These are phyloP conservation scores for Akanthomyces muscarius DNA, from an alignment of 2,329 filamentous ascomycete genomes.

Conservation along the genomic window DNA sequence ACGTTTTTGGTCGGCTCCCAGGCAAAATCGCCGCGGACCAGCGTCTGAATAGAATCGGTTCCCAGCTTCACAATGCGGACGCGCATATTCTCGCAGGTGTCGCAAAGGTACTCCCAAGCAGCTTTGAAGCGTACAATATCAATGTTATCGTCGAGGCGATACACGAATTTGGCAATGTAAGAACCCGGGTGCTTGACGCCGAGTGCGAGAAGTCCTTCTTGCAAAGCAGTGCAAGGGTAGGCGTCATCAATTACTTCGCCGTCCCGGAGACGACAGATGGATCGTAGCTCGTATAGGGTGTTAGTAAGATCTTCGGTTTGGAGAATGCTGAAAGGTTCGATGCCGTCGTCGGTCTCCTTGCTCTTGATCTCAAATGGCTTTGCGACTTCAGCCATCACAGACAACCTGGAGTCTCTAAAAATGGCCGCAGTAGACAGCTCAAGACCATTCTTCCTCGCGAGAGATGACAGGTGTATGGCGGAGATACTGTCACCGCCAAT, in stretches of 20 bases:
- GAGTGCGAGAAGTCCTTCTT: conserved; percentile 32
- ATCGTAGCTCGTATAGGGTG: background rate
- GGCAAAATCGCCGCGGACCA: conserved; percentile 15
- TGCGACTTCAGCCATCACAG: conserved; percentile 4
- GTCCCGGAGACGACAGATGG: conserved; percentile 1
- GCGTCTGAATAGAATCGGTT: conserved; percentile 10
- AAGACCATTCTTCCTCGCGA: conserved; percentile 8
- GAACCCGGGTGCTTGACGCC: conserved; percentile 28
- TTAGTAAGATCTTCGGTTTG: background rate
- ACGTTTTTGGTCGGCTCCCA: conserved; percentile 2
- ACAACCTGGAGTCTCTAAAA: conserved; percentile 17
- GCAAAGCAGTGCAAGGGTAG: conserved; percentile 15
- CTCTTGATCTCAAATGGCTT: background rate
- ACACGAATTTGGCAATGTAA: conserved; percentile 30
- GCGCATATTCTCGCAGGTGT: conserved; percentile 12
- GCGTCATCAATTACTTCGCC: conserved; percentile 14
- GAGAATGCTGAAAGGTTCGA: background rate
- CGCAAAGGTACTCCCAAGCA: conserved; percentile 23
- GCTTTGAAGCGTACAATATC: conserved; percentile 24
- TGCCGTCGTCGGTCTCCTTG: background rate
- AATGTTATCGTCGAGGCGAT: conserved; percentile 21
- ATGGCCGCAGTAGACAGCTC: conserved; percentile 14
- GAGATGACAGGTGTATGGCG: conserved; percentile 18
- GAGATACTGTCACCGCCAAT: conserved; percentile 21
- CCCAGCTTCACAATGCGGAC: conserved; percentile 18